Conservation (phyloP, 305 asterid genomes). For the Fraxinus sp. region DNA sequence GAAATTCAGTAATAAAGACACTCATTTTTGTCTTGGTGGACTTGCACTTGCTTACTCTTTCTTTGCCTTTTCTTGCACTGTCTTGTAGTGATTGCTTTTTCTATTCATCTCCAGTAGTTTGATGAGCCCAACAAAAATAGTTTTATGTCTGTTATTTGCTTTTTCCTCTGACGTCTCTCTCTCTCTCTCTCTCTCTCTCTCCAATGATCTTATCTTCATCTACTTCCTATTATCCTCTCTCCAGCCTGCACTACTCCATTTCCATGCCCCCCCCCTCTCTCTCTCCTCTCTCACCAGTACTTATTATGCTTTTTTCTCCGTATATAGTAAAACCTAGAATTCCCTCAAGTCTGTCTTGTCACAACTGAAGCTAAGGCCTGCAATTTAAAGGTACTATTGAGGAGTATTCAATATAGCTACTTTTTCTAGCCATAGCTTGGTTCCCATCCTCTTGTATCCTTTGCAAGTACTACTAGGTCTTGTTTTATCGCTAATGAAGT, state of each 20-base stretch:
- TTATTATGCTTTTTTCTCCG: conserved; percentile 21
- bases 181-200: conserved; percentile 30
- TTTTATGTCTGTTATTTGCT: conserved; percentile 35
- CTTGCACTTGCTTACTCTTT: conserved; percentile 13
- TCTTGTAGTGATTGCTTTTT: conserved; percentile 17
- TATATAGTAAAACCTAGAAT: conserved; percentile 59
- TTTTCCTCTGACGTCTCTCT: conserved; percentile 39
- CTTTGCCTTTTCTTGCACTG: conserved; percentile 24
- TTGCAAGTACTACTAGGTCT: not conserved
- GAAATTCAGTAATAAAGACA: conserved; percentile 14
- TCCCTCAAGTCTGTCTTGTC: conserved; percentile 49
- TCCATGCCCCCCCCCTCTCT: not conserved
- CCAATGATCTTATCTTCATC: conserved; percentile 61
- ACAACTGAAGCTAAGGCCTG: conserved; percentile 29
- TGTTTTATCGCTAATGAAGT: not conserved
- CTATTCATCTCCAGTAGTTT: conserved; percentile 20
- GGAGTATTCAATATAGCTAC: not conserved
- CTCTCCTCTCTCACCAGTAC: conserved; percentile 5
- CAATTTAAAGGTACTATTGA: conserved; percentile 29
- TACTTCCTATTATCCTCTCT: conserved; percentile 24
- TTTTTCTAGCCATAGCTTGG: not conserved
- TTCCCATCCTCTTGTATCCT: not conserved
- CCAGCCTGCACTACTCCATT: not conserved
- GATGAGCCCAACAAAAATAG: conserved; percentile 39
- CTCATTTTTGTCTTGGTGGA: conserved; percentile 13